phyloP scores from a whole-genome alignment of 768 basidiomycete species.

The Suillus alpinus region DNA sequence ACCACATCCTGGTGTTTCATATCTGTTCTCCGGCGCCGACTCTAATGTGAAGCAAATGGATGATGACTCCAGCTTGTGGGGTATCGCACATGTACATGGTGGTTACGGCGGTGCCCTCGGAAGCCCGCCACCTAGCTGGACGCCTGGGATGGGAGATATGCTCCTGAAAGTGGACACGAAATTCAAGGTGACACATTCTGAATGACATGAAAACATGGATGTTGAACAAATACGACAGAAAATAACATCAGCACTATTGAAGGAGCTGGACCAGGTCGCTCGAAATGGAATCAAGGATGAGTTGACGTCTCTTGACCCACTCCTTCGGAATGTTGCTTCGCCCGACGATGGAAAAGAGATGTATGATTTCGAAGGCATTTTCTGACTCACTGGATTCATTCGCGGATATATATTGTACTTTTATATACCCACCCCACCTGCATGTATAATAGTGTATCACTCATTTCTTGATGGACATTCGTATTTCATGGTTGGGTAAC shows the following conservation, averaged over 20 bases:
- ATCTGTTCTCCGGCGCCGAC: conserved; percentile 51
- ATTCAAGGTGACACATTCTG: conserved; percentile 58
- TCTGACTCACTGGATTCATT: conserved; percentile 17
- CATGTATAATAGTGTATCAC: conserved; percentile 19
- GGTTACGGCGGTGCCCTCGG: conserved; percentile 34
- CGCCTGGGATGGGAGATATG: conserved; percentile 61
- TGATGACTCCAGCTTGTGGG: conserved; percentile 63
- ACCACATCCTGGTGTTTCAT: conserved; percentile 81
- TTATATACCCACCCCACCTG: conserved; percentile 11
- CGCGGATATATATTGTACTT: conserved; percentile 6
- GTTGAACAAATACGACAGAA: conserved; percentile 49
- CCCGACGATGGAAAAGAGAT: conserved; percentile 37
- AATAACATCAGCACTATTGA: conserved; percentile 74
- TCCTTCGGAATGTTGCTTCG: conserved; percentile 57
- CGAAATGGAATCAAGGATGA: conserved; percentile 81
- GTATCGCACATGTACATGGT: conserved; percentile 55
- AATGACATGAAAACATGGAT: neutral
- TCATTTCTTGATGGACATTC: conserved; percentile 8
- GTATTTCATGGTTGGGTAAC: neutral
- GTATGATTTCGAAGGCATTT: conserved; percentile 43
- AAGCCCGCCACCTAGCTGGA: conserved; percentile 63
- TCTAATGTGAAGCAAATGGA: conserved; percentile 39
- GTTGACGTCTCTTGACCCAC: conserved; percentile 75
- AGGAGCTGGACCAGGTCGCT: conserved; percentile 83
- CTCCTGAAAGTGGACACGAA: conserved; percentile 79